Evolutionary conservation across 495 filamentous ascomycete genomes (phyloP).

Genomic region (Trichoderma orchidacearum): DNA sequence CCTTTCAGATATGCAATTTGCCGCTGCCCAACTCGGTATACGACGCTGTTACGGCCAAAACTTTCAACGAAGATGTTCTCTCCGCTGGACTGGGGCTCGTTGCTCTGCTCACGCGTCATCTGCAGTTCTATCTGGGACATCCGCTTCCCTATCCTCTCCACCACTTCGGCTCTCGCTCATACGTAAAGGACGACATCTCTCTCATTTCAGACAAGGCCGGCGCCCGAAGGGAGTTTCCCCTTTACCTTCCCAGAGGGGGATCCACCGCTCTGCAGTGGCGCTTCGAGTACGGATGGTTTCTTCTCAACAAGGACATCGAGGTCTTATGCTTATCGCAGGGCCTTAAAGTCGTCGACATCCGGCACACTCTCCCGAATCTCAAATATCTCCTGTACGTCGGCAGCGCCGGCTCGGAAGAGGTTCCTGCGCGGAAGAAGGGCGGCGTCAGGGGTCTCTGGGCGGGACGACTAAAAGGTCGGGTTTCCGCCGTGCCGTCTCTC

Average conservation of each 20-base stretch:
- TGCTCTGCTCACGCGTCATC: conserved; percentile 57
- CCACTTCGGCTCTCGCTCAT: conserved; percentile 56
- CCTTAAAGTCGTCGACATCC: conserved; percentile 66
- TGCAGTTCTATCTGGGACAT: conserved; percentile 72
- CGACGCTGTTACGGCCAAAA: conserved; percentile 21
- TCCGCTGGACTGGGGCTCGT: conserved; percentile 76
- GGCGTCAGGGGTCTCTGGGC: conserved; percentile 54
- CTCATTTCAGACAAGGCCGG: conserved; percentile 41
- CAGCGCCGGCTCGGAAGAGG: conserved; percentile 60
- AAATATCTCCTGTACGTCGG: conserved; percentile 86
- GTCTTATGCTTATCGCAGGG: conserved; percentile 62
- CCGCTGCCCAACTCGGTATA: conserved; percentile 67
- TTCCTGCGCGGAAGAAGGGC: conserved; percentile 65
- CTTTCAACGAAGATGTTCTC: conserved; percentile 43
- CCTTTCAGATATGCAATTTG: conserved; percentile 64
- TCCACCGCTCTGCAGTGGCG: conserved; percentile 56
- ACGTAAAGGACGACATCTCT: conserved; percentile 70
- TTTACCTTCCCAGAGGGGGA: conserved; percentile 54
- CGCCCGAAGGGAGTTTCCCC: conserved; percentile 49
- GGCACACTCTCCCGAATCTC: conserved; percentile 83
- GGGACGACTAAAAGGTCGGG: conserved; percentile 16
- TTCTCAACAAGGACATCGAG: conserved; percentile 90
- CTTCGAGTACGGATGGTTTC: conserved; percentile 90
- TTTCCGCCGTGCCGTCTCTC: not conserved
- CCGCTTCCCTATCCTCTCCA: conserved; percentile 71